Conservation (phyloP, 257 asterid genomes). For the Nemophila menziesii region DNA sequence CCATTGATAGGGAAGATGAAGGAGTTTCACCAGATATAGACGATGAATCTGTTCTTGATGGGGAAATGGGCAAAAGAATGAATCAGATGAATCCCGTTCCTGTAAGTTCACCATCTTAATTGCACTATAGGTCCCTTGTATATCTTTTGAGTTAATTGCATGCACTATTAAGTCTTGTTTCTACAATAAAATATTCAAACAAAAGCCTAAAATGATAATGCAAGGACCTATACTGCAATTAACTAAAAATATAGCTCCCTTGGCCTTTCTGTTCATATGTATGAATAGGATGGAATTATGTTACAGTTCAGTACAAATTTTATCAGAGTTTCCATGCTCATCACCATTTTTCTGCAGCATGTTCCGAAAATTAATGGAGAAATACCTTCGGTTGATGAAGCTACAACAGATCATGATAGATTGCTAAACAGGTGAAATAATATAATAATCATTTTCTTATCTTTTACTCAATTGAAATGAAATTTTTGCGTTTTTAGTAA, state of each 20-base stretch:
- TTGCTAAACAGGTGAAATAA: slow-evolving; percentile 75
- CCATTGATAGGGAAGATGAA: slow-evolving; percentile 14
- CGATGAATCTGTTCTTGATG: slow-evolving; percentile 65
- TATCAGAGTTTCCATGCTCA: not conserved
- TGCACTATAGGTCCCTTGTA: not conserved
- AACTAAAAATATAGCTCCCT: no score
- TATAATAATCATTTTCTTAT: no score
- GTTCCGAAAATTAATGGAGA: slow-evolving; percentile 82
- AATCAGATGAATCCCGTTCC: slow-evolving; percentile 67
- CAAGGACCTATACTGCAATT: no score
- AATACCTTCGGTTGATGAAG: slow-evolving; percentile 79
- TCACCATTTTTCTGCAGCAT: slow-evolving; percentile 38
- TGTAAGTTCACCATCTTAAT: slow-evolving; percentile 33
- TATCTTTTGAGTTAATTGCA: not conserved
- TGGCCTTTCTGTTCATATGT: not conserved
- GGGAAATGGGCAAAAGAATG: slow-evolving; percentile 73
- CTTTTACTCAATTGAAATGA: not conserved
- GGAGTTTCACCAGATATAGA: slow-evolving; percentile 47
- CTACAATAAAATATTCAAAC: no score
- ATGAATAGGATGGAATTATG: not conserved
- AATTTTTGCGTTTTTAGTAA: not conserved
- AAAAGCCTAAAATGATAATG: no score
- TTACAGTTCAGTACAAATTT: not conserved
- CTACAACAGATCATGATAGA: slow-evolving; percentile 70
- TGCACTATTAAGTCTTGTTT: not conserved